A percentile compares a stretch with the other conserved stretches of the same genome.
Conservation (phyloP, 2,329 filamentous ascomycete genomes). For the Dactylellina haptotyla region DNA sequence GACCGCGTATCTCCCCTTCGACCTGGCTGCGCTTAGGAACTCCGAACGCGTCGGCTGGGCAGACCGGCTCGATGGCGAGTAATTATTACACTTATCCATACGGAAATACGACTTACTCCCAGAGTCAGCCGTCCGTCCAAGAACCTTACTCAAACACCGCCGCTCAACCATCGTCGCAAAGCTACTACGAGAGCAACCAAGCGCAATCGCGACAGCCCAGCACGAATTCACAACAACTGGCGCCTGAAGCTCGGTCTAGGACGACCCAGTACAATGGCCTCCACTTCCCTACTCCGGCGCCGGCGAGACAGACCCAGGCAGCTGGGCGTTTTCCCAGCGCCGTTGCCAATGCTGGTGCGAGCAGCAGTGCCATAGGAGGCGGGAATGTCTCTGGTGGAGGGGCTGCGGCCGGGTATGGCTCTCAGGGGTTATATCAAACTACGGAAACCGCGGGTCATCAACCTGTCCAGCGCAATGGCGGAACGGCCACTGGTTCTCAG, state of each 20-base stretch:
- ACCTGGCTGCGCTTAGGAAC: not conserved
- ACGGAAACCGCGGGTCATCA: not conserved
- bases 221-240: not conserved
- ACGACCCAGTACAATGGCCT: conserved; percentile 47
- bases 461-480: conserved; percentile 8
- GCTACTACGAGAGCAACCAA: conserved; percentile 11
- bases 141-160: conserved; percentile 23
- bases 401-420: conserved; percentile 3
- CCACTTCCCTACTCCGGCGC: conserved; percentile 32
- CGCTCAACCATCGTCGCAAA: conserved; percentile 16
- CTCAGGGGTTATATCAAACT: conserved; percentile 21
- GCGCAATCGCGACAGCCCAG: not conserved
- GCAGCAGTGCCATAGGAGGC: not conserved
- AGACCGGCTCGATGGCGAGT: conserved; percentile 22
- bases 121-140: conserved; percentile 25
- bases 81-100: conserved; percentile 40
- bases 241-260: conserved; percentile 7
- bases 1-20: not conserved
- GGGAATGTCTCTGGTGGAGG: conserved; percentile 5
- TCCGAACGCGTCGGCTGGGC: conserved; percentile 24
- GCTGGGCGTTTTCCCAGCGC: not conserved
- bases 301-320: conserved; percentile 20
- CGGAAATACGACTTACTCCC: conserved; percentile 27
- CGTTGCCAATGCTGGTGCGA: too few relatives aligned
- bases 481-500: not conserved